phyloP scores from a whole-genome alignment of 106 monocot species.

The Dendrobium chrysotoxum region DNA sequence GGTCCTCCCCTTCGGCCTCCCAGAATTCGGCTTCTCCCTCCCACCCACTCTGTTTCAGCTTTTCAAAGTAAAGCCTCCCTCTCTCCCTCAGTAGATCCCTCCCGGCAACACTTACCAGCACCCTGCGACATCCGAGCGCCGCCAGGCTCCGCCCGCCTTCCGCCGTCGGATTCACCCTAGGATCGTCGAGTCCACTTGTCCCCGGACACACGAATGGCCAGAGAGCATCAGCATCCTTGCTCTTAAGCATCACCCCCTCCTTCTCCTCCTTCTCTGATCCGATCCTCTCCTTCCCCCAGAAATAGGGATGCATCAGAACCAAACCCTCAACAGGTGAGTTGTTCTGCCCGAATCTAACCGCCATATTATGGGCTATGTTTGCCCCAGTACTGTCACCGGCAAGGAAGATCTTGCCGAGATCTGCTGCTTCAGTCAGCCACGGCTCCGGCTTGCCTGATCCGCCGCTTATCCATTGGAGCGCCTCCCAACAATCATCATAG shows the following conservation, averaged over 20 bases:
- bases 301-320: slow-evolving; percentile 18
- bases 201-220: slow-evolving; percentile 14
- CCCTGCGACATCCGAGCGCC: slow-evolving; percentile 13
- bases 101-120: slow-evolving; percentile 7
- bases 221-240: not conserved
- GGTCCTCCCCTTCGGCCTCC: slow-evolving; percentile 20
- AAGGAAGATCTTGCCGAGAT: slow-evolving; percentile 29
- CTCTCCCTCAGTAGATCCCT: slow-evolving; percentile 12
- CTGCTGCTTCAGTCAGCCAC: slow-evolving; percentile 32
- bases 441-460: not conserved
- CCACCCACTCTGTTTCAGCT: slow-evolving; percentile 15
- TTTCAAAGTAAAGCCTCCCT: slow-evolving; percentile 18
- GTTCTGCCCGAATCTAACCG: slow-evolving; percentile 1
- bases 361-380: slow-evolving; percentile 25
- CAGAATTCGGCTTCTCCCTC: slow-evolving; percentile 20
- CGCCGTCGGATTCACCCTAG: slow-evolving; percentile 6
- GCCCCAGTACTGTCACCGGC: slow-evolving; percentile 50
- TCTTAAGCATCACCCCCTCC: not conserved
- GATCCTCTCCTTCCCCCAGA: slow-evolving; percentile 8
- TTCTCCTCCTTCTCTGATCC: not conserved
- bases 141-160: slow-evolving; percentile 8
- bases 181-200: slow-evolving; percentile 9
- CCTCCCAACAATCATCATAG: slow-evolving; percentile 1
- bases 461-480: not conserved
- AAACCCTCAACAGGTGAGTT: not conserved